A percentile compares a stretch with the other conserved stretches of the same genome.
Evolutionary conservation across 1,284 basidiomycete genomes (phyloP).

Genomic region (Chiua sp.): DNA sequence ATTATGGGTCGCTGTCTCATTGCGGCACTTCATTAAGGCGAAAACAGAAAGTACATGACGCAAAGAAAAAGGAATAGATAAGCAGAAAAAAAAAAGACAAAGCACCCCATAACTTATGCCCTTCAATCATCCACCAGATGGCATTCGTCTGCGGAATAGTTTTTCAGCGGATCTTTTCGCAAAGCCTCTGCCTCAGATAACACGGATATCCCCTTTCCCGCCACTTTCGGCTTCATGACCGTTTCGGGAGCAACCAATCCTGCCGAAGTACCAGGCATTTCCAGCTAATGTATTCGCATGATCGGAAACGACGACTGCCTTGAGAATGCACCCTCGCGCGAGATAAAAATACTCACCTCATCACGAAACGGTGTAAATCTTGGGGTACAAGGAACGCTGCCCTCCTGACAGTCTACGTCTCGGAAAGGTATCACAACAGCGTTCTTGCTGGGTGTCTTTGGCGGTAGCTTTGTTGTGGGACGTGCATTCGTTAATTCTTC

Average conservation of each 20-base stretch:
- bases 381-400: slow-evolving; percentile 48
- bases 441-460: slow-evolving; percentile 35
- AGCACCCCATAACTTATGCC: neutral
- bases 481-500: slow-evolving; percentile 31
- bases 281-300: slow-evolving; percentile 24
- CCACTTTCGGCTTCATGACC: slow-evolving; percentile 65
- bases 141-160: slow-evolving; percentile 50
- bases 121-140: slow-evolving; percentile 27
- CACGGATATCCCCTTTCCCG: slow-evolving; percentile 44
- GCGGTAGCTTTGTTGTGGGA: slow-evolving; percentile 35
- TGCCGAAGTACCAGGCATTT: slow-evolving; percentile 35
- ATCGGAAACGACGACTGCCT: neutral
- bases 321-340: slow-evolving; percentile 11
- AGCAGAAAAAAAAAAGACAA: slow-evolving; percentile 11
- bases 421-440: slow-evolving; percentile 44
- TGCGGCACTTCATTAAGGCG: too few species aligned
- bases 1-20: too few species aligned
- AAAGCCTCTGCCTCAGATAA: slow-evolving; percentile 74
- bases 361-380: slow-evolving; percentile 73
- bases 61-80: neutral
- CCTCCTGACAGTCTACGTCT: slow-evolving; percentile 36
- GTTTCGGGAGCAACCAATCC: slow-evolving; percentile 44
- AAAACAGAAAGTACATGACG: neutral
- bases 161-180: slow-evolving; percentile 78
- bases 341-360: slow-evolving; percentile 49